A percentile compares a stretch with the other conserved stretches of the same genome.
These are phyloP conservation scores for Kwoniella sp. DNA, from an alignment of 768 basidiomycete species.

Conservation along the genomic window DNA sequence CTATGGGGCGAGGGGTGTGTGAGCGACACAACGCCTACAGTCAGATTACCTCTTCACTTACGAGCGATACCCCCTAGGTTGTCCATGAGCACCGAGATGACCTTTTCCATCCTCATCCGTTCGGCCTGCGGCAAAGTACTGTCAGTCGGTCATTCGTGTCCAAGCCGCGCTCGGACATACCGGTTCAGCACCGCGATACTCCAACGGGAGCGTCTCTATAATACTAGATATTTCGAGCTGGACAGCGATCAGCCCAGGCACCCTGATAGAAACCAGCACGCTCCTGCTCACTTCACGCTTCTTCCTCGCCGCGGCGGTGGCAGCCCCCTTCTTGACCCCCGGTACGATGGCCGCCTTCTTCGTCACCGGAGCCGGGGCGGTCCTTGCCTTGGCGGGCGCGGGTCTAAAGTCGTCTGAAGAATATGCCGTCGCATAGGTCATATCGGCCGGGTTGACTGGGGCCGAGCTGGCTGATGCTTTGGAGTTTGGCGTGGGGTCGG, in stretches of 20 bases:
- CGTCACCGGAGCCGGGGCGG: slow-evolving; percentile 53
- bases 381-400: slow-evolving; percentile 40
- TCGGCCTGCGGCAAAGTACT: slow-evolving; percentile 15
- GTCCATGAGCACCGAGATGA: slow-evolving; percentile 72
- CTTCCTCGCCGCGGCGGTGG: slow-evolving; percentile 70
- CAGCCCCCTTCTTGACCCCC: slow-evolving; percentile 61
- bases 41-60: slow-evolving; percentile 5
- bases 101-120: slow-evolving; percentile 56
- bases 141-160: background rate
- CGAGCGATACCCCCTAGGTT: slow-evolving; percentile 57
- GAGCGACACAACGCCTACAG: background rate
- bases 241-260: background rate
- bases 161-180: background rate
- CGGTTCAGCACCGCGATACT: slow-evolving; percentile 83
- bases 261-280: background rate
- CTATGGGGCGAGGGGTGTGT: slow-evolving; percentile 52
- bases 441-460: slow-evolving; percentile 31
- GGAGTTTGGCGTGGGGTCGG: too few species aligned
- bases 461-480: background rate
- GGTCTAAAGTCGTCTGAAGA: slow-evolving; percentile 28
- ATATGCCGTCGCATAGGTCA: slow-evolving; percentile 46
- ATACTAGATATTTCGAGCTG: slow-evolving; percentile 59
- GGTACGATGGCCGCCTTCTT: slow-evolving; percentile 30
- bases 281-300: slow-evolving; percentile 61
- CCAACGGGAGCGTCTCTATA: slow-evolving; percentile 72